Evolutionary conservation across 2,329 filamentous ascomycete genomes (phyloP), one percentile per base, ranked within the genome.

Genomic region (Penicillium sumatraense): DNA sequence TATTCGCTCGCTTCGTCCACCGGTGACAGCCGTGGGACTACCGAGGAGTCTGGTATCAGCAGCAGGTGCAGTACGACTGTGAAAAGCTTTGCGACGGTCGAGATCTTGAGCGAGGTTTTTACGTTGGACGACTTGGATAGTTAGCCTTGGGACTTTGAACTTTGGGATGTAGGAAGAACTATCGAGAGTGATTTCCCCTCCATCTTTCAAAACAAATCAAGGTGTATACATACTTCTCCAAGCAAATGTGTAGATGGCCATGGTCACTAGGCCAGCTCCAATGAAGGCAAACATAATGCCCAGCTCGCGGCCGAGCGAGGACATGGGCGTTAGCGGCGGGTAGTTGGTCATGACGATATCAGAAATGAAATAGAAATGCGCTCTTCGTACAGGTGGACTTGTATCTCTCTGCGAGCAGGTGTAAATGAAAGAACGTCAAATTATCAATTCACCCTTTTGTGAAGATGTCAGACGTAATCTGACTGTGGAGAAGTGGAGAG

Each of bases 211-310:
- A n/a, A n/a, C n/a, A n/a, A n/a, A n/a, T n/a, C n/a, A n/a, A n/a
- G n/a, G n/a, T n/a, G n/a, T n/a, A 27, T 20, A 63, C 63, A 45
- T 56, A 75, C 72, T 58, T 27, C 67, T 62, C 74, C 74, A 76
- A 42, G 74, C 53, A 35, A 69, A 48, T 21, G 67, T 64, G 46
- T 77, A 77, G 3, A 69, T 52, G 0, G 41, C 68, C 55, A 75
- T 71, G 5, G 68, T 72, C 9, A 73, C 54, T 31, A 72, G 45
- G 46, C 64, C 72, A 4, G 69, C 66, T 20, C 50, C 63, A 1
- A 75, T 61, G 50, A 77, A 77, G 16, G 65, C 75, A 56, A 76
- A 74, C 60, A 75, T 69, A 26, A 76, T 67, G 23, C 73, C 73
- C 18, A 77, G 60, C 60, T 77, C 75, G 27, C 68, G 68, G 18